Evolutionary conservation across 495 filamentous ascomycete genomes (phyloP), one percentile per base, ranked within the genome.

Genomic region (Tuber umbilicatum): DNA sequence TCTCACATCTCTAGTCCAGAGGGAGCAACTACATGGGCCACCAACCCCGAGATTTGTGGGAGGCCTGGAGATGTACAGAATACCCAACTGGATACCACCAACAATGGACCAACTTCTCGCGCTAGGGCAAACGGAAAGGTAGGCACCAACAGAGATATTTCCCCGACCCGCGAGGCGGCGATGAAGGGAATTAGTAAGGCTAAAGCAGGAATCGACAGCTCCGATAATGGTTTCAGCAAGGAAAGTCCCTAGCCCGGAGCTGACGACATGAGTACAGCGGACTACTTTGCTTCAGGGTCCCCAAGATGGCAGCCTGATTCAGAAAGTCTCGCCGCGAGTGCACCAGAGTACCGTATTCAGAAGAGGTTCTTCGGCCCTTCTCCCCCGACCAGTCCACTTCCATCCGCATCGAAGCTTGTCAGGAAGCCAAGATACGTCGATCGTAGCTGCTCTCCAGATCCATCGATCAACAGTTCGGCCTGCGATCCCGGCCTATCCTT

Each of bases 41-140:
- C n/a, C n/a, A n/a, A n/a, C n/a, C n/a, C n/a, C n/a, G n/a, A n/a
- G 55, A 31, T 5, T 27, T 12, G 12, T 5, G 55, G 19, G 3
- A 64, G 27, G 16, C 35, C 55, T 3, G 12, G 55, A 64, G 5
- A 17, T 35, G 55, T 27, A 17, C 14, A 31, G 50, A 55, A 55
- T 6, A 0, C n/a, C n/a, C n/a, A n/a, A n/a, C n/a, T n/a, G n/a
- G n/a, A n/a, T n/a, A n/a, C 27, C 55, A 5, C 16, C 12, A 0
- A 14, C 19, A 14, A 35, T 35, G 5, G 35, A 5, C 35, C 7
- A 1, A 17, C 27, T 4, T 64, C 55, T 35, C 12, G 0, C 5
- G 1, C 2, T 12, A 64, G 5, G 14, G 27, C 0, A 14, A 35
- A 1, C 12, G 2, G 5, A 2, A n/a, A n/a, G n/a, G n/a, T n/a